Percentiles rank a stretch among this genome's conserved stretches.
Conservation (phyloP, 495 filamentous ascomycete genomes). For the Copromyces sp. region DNA sequence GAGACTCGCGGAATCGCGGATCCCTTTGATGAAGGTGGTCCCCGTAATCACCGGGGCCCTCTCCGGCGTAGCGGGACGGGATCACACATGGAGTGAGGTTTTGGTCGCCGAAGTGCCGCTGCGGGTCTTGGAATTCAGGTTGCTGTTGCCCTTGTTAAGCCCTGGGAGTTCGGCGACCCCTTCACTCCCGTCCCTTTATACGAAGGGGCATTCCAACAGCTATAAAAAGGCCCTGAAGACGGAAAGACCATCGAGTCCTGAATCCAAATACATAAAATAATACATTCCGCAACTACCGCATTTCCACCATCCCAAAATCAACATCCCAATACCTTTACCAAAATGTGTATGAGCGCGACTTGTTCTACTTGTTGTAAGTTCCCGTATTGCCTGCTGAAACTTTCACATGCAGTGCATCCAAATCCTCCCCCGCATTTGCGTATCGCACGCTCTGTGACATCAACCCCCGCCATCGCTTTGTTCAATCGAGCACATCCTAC, state of each 20-base stretch:
- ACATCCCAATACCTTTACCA: slow-evolving; percentile 1
- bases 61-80: not conserved
- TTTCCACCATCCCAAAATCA: not conserved
- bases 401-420: not conserved
- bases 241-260: not conserved
- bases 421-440: not conserved
- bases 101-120: not conserved
- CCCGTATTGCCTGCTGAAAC: not conserved
- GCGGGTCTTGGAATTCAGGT: not conserved
- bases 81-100: not conserved
- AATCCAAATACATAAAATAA: not conserved
- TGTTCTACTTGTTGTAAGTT: slow-evolving; percentile 32
- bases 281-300: not conserved
- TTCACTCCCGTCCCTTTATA: not conserved
- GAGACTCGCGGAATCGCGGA: not conserved
- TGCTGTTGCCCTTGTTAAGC: not conserved
- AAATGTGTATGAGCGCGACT: slow-evolving; percentile 31
- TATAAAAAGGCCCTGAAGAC: not conserved
- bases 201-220: not conserved
- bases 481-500: not conserved
- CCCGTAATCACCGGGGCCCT: not conserved
- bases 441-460: not conserved
- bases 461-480: not conserved
- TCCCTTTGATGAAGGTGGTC: not conserved
- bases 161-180: not conserved